phyloP scores from a whole-genome alignment of 2,329 filamentous ascomycete species.

The Allantophomopsis cytisporea region DNA sequence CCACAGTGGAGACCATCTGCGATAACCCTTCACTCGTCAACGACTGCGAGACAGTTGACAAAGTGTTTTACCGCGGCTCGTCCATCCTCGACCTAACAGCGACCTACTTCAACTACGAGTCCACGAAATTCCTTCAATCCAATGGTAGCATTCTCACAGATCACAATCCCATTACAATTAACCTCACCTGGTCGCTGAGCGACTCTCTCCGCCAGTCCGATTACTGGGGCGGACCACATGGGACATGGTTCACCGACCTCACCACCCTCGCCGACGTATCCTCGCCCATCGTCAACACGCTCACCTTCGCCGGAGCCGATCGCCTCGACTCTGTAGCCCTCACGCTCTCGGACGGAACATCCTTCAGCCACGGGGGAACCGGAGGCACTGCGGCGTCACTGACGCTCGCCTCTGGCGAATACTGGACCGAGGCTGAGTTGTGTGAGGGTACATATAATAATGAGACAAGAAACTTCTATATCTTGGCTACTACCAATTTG shows the following conservation, averaged over 20 bases:
- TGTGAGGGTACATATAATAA: slow-evolving; percentile 33
- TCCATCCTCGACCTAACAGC: slow-evolving; percentile 31
- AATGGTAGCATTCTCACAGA: slow-evolving; percentile 45
- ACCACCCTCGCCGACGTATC: slow-evolving; percentile 20
- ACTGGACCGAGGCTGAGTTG: slow-evolving; percentile 31
- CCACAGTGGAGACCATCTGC: slow-evolving; percentile 31
- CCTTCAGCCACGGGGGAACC: slow-evolving; percentile 35
- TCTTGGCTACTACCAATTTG: slow-evolving; percentile 34
- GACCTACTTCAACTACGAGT: slow-evolving; percentile 38
- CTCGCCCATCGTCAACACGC: slow-evolving; percentile 20
- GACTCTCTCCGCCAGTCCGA: slow-evolving; percentile 26
- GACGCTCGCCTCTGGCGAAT: slow-evolving; percentile 30
- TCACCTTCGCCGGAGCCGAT: slow-evolving; percentile 30
- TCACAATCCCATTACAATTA: slow-evolving; percentile 49
- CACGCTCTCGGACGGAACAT: slow-evolving; percentile 31
- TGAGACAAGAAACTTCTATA: slow-evolving; percentile 39
- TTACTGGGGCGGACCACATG: slow-evolving; percentile 33
- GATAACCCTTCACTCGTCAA: slow-evolving; percentile 39
- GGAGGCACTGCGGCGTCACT: slow-evolving; percentile 31
- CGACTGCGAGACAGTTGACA: slow-evolving; percentile 53
- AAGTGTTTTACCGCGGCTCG: slow-evolving; percentile 40
- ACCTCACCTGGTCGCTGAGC: slow-evolving; percentile 30
- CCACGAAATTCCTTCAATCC: slow-evolving; percentile 38
- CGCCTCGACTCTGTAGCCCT: slow-evolving; percentile 37
- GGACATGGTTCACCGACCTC: slow-evolving; percentile 42